These are phyloP conservation scores for Wallacemonas collosoma DNA, from an alignment of 208 protist genomes.

Conservation along the genomic window DNA sequence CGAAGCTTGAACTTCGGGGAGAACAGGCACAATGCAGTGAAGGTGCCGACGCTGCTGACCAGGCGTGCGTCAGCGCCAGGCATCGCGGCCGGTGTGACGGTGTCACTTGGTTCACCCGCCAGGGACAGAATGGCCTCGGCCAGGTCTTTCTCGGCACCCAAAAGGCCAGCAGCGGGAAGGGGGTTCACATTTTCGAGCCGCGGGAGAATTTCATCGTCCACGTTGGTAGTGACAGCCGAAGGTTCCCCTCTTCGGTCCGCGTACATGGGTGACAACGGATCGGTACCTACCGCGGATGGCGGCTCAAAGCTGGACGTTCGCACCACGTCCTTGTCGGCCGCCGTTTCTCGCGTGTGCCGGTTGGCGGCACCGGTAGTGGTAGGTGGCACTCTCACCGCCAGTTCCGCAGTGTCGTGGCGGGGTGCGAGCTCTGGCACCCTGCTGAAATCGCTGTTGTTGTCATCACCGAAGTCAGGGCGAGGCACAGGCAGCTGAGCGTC, in stretches of 20 bases:
- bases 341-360: not conserved
- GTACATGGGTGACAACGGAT: too few species aligned
- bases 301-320: slow-evolving; percentile 2
- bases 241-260: not conserved
- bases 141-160: slow-evolving; percentile 3
- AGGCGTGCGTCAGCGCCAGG: slow-evolving; percentile 5
- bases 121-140: slow-evolving; percentile 18
- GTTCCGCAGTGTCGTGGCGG: not conserved
- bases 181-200: not conserved
- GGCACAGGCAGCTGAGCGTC: slow-evolving; percentile 48
- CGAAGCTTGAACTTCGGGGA: slow-evolving; percentile 74
- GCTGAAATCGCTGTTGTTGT: not conserved
- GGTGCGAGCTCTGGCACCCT: not conserved
- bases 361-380: not conserved
- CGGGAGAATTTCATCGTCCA: slow-evolving; percentile 8
- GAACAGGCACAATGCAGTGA: slow-evolving; percentile 75
- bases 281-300: too few species aligned
- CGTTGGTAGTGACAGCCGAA: not conserved
- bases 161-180: not conserved
- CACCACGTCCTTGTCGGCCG: slow-evolving; percentile 3
- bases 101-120: slow-evolving; percentile 19
- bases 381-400: not conserved
- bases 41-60: slow-evolving; percentile 43
- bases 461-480: not conserved
- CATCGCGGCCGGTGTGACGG: slow-evolving; percentile 2